These are phyloP conservation scores for Acorus calamus DNA, from an alignment of 106 monocot genomes.

Conservation along the genomic window DNA sequence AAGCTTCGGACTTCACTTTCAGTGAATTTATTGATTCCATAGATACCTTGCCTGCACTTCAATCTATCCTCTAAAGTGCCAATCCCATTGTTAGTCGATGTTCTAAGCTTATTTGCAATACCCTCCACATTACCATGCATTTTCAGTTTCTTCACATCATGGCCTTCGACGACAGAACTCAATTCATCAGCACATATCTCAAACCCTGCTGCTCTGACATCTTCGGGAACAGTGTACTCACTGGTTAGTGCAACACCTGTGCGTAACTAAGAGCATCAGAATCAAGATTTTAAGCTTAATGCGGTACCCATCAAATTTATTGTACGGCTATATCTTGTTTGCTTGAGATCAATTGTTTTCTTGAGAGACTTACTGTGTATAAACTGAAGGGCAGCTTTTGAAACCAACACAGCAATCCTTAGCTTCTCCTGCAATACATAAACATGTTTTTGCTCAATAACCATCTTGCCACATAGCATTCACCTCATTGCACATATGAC, in stretches of 20 bases:
- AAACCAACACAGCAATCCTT: constrained; percentile 44
- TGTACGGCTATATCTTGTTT: too few relatives aligned
- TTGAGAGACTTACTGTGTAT: constrained; percentile 23
- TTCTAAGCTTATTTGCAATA: constrained; percentile 41
- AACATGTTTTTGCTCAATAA: too few relatives aligned
- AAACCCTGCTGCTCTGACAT: constrained; percentile 49
- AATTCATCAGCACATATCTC: constrained; percentile 61
- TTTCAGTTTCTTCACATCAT: constrained; percentile 45
- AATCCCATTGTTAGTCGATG: constrained; percentile 42
- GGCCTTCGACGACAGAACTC: constrained; percentile 60
- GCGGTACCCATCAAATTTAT: background rate
- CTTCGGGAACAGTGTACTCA: constrained; percentile 47
- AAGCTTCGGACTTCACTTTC: constrained; percentile 44
- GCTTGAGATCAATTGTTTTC: too few relatives aligned
- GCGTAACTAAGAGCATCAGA: background rate
- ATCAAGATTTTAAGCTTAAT: too few relatives aligned
- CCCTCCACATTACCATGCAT: constrained; percentile 42
- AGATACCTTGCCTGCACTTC: constrained; percentile 27
- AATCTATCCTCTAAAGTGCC: constrained; percentile 11
- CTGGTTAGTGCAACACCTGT: constrained; percentile 26
- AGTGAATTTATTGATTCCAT: constrained; percentile 52
- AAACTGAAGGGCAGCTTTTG: constrained; percentile 48
- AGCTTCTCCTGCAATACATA: constrained; percentile 30
- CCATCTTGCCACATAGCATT: too few relatives aligned
- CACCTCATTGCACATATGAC: too few relatives aligned